These are phyloP conservation scores for Cytospora paraplurivora DNA, from an alignment of 2,329 filamentous ascomycete genomes.

Conservation along the genomic window DNA sequence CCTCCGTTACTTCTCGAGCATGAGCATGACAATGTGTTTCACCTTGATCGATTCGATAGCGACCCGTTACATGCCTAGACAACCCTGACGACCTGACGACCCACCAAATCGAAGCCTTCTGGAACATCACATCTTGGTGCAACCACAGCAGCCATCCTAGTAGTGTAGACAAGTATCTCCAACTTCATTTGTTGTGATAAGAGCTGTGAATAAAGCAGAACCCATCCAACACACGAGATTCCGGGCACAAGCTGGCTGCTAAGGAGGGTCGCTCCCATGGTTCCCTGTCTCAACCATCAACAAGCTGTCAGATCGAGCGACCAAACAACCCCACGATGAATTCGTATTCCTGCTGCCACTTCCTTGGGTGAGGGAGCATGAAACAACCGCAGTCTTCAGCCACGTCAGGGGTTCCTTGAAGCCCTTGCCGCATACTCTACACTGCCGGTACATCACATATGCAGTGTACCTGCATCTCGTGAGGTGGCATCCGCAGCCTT, in stretches of 20 bases:
- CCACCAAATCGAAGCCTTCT: constrained; percentile 23
- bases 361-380: too few species aligned
- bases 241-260: too few species aligned
- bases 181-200: neutral
- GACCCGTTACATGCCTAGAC: neutral
- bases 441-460: too few species aligned
- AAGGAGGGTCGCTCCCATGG: too few species aligned
- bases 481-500: neutral
- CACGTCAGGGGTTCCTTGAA: neutral
- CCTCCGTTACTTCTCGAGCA: neutral
- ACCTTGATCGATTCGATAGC: constrained; percentile 12
- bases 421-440: neutral
- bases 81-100: neutral
- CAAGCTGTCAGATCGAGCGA: too few species aligned
- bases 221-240: too few species aligned
- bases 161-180: neutral
- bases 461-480: neutral
- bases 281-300: too few species aligned
- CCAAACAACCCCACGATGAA: too few species aligned
- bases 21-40: constrained; percentile 22
- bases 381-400: neutral
- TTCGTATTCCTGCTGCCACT: too few species aligned
- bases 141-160: neutral
- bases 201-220: too few species aligned
- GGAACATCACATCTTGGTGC: constrained; percentile 22